Evolutionary conservation across 169 alveolate genomes (phyloP), one percentile per base, ranked within the genome.

Genomic region (Plasmodium coatneyi): DNA sequence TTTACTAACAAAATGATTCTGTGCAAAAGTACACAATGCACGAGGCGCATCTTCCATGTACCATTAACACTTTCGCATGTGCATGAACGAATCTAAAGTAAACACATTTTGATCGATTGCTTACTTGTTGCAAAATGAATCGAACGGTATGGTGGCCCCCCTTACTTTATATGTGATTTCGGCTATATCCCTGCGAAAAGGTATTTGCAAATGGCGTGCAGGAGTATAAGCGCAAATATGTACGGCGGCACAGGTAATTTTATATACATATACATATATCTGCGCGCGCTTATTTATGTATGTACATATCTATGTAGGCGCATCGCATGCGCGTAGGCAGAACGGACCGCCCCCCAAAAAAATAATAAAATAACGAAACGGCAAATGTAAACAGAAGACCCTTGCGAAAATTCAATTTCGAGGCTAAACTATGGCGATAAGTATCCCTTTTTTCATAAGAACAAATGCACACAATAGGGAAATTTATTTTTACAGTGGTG

Each of bases 101-200:
- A 81, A 84, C 46, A 74, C 14, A 56, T 74, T 87, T 49, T 46
- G 70, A 34, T 32, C 30, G 49, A 25, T 56, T 28, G 39, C 49
- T 72, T 83, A 79, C 84, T 83, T 92, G 60, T 83, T 34, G 25
- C 83, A 71, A 76, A 78, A 92, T 83, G 82, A 16, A 83, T 80
- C 54, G n/a, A 92, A 80, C 16, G 95, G 83, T 9, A 92, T 72
- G n/a, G 36, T 54, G 12, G 52, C 25, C 43, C 52, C 83, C 30
- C 49, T 90, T 22, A 82, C 71, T 39, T 90, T 82, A 52, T 90
- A 90, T 56, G 94, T 78, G 36, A 90, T 74, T 82, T 82, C 92
- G 56, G 92, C 92, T 79, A 90, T 71, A 71, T 82, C 94, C 39
- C 92, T 82, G 84, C 81, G 80, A 90, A 83, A 22, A 46, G 25